A percentile compares a stretch with the other conserved stretches of the same genome.
These are phyloP conservation scores for Funneliformis caledonium DNA, from an alignment of 371 early-diverging fungal genomes.

Conservation along the genomic window DNA sequence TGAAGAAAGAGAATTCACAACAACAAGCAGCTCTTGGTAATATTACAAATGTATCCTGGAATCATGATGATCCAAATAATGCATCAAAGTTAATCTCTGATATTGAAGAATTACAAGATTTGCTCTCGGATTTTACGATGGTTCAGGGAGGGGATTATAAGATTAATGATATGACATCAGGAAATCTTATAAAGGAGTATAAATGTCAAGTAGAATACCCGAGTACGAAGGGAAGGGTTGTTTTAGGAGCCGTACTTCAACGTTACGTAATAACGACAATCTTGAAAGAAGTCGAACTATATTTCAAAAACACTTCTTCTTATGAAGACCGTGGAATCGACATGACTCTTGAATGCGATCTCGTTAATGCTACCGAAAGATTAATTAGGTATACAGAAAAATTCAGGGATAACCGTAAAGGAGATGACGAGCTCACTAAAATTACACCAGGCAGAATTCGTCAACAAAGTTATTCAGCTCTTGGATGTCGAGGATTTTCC, in stretches of 20 bases:
- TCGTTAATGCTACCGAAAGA: background rate
- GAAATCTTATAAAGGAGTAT: background rate
- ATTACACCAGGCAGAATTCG: slow-evolving; percentile 26
- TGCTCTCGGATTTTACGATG: background rate
- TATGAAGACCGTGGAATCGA: background rate
- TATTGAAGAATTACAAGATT: slow-evolving; percentile 10
- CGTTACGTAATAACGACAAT: background rate
- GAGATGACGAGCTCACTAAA: slow-evolving; percentile 12
- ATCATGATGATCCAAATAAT: slow-evolving; percentile 24
- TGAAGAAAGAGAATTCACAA: background rate
- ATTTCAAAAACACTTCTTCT: background rate
- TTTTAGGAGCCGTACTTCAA: background rate
- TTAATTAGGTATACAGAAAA: background rate
- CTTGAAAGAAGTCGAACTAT: background rate
- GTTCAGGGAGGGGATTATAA: slow-evolving; percentile 4
- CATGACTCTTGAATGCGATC: background rate
- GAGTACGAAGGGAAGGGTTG: background rate
- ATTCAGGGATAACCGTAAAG: background rate
- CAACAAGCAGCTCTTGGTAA: slow-evolving; percentile 28
- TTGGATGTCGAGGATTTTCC: background rate
- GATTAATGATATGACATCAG: background rate
- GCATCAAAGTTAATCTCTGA: background rate
- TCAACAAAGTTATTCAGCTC: slow-evolving; percentile 17
- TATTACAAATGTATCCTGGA: slow-evolving; percentile 25
- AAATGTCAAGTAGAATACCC: background rate